Evolutionary conservation across 306 rosid genomes (phyloP), one percentile per base, ranked within the genome.

Genomic region (Vicia sativa): DNA sequence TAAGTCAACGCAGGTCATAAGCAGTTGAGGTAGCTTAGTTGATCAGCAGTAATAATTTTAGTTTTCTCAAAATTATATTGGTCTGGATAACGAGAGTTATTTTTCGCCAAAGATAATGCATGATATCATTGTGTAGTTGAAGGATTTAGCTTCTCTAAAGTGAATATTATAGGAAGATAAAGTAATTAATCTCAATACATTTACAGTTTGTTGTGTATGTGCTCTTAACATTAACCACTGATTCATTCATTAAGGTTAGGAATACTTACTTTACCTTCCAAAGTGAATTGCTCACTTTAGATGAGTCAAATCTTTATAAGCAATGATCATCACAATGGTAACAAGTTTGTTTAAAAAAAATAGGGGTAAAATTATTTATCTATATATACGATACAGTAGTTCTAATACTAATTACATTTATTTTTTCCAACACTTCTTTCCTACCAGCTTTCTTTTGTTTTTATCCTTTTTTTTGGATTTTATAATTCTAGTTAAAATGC

Each of bases 401-500:
- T 53, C 4, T 8, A 65, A 23, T 23, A 37, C 28, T 28, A 41
- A 41, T 34, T 49, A 55, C 11, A 49, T 34, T 6, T 14, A 14
- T 50, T 13, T 68, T 54, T 73, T 73, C 41, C 21, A 25, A 26
- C 34, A 25, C 38, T 25, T 9, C 18, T 68, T 68, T 49, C 31
- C 60, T 25, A 3, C 28, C 65, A 48, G 37, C 9, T 60, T 48
- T 64, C 5, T 15, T 64, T 63, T 19, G 3, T 15, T 34, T 12
- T 41, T 46, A n/a, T 25, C 21, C 35, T 44, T n/a, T 60, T 41
- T 38, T 55, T n/a, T 39, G 44, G 41, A 45, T 41, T 37, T 68
- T 68, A 70, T 64, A 62, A 72, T 62, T 54, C 44, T 50, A 29
- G 60, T 78, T 31, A 53, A 65, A 78, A 53, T 71, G 81, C 92